Evolutionary conservation across 23 red algal species (phyloP), one percentile per base, ranked within the genome.

Genomic region (Agarophyton chilense): DNA sequence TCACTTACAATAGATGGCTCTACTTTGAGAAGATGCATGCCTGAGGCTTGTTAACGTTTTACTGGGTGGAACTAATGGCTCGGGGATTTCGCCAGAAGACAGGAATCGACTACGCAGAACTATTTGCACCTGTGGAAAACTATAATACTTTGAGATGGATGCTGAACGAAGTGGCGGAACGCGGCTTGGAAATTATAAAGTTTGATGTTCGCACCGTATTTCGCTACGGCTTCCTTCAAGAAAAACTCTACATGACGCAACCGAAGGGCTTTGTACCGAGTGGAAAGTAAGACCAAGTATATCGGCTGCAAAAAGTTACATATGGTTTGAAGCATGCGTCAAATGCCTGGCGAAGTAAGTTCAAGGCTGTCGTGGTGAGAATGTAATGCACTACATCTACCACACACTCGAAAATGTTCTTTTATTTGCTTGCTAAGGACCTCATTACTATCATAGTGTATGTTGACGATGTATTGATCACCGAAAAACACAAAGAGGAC

Each of bases 281-380:
- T 14, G 14, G 21, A 31, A 52, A 57, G 22, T 0, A 26, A 26
- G 45, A 61, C 28, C 25, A 55, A 33, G 47, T 80, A 0, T 80
- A 29, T 1, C 24, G 36, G 44, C 29, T 80, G 49, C 13, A 55
- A 2, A 52, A 57, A 5, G 49, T 14, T 0, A 6, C 56, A 2
- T 80, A 80, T 25, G 76, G 76, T 0, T 57, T 80, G 17, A 80
- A 80, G 19, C 47, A 80, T 7, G 76, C 76, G 2, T 25, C 43
- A 21, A 56, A 49, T 10, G 44, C 44, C 6, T 52, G 76, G 76
- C 46, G 38, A 4, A 0, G 11, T 12, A 52, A 55, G 22, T 39
- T 52, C 17, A 36, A 80, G 24, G 0, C 17, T 0, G 34, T 43
- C 12, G 16, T 80, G 44, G 12, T 4, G 21, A 13, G 18, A 32